Evolutionary conservation across 306 rosid species (phyloP), one percentile per base, ranked within the genome.

Genomic region (Aeschynomene evenia): DNA sequence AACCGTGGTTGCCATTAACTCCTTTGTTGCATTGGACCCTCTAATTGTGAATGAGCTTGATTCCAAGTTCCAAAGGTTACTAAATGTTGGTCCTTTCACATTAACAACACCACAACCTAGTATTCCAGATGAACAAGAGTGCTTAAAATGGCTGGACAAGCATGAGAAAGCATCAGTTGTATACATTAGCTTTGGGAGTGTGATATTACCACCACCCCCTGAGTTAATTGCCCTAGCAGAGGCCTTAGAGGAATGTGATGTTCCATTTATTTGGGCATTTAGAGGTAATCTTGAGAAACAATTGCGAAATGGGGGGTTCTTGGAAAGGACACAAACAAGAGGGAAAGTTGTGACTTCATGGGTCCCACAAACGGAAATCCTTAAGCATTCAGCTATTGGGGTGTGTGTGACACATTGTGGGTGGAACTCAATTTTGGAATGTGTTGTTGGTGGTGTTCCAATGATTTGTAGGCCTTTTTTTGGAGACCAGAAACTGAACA

Each of bases 371-470:
- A 1, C 22, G 45, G 74, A 70, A 19, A 80, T 85, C 57, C 70
- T 87, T 8, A 59, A 28, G 10, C 90, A 90, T 68, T 2, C 58
- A 1, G 64, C 95, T 0, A 63, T 74, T 21, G 88, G 86, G 0
- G 88, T 58, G 55, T 85, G 85, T 60, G 58, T 87, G 16, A 87
- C 86, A 0, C 96, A 87, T 14, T 71, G 81, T 28, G 96, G 96
- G 2, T 90, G 96, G 96, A 90, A 88, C 45, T 85, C 90, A 0
- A 13, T 83, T 7, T 19, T 84, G 81, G 96, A 90, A 39, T 82
- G 91, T 45, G 71, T 85, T 0, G 66, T 74, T 1, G 87, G 88
- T 1, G 88, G 91, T 4, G 95, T 90, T 26, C 90, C 95, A 0
- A 81, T 90, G 86, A 81, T 87, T 53, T 59, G 85, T 40, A 71